Evolutionary conservation across 345 rosid genomes (phyloP), one percentile per base, ranked within the genome.

Genomic region (Aurinia saxatilis): DNA sequence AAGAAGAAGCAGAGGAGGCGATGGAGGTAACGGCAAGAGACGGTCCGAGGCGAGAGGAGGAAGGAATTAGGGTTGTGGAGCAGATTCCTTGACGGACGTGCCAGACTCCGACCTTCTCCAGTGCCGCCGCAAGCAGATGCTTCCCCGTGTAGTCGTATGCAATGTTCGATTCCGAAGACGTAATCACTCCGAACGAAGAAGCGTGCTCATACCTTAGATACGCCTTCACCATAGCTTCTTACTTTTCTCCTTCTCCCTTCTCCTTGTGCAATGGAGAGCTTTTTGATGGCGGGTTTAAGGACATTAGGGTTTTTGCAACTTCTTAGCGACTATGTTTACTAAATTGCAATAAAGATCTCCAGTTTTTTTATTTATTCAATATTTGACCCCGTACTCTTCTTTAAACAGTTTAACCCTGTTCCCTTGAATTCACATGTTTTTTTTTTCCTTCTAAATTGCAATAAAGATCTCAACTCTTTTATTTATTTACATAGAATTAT

Each of bases 71-170:
- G 72, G 83, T 73, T 77, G 73, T 82, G 63, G 69, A 63, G 84
- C 96, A 85, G 59, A 86, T 61, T 60, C 96, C 96, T 81, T 85
- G 92, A 0, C 97, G 96, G 39, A 85, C 90, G 50, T 93, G 95
- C 99, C 99, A 93, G 50, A 90, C 80, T 1, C 86, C 90, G 36
- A 93, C 72, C 38, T 81, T 84, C 79, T 93, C 97, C 45, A 90
- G 88, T 3, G 97, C 90, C 29, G 97, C 82, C 62, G 92, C 81
- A 19, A 91, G 65, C 10, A 93, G 71, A 75, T 85, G 81, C 73
- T 83, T 83, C 15, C 96, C 90, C 27, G 86, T 76, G 36, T 57
- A 73, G 41, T 85, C 92, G 68, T 75, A 88, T 2, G 87, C 33
- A 18, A 88, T 85, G 75, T 88, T 85, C 12, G 87, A 80, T 15